These are phyloP conservation scores for Candida anglica DNA, from an alignment of 805 yeast species.

Conservation along the genomic window DNA sequence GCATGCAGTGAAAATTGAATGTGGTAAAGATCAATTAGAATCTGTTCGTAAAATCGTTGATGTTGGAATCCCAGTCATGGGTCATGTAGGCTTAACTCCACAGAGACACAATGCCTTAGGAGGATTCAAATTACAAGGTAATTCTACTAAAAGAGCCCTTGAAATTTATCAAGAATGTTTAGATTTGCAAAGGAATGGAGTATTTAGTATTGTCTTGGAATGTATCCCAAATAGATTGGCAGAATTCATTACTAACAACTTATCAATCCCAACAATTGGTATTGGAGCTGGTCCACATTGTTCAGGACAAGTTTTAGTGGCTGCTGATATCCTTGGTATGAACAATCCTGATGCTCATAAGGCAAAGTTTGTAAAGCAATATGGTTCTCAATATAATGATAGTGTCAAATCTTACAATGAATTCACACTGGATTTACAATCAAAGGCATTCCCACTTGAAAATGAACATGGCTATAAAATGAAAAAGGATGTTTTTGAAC, in stretches of 20 bases:
- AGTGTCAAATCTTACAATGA: constrained; percentile 49
- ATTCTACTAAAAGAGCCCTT: constrained; percentile 47
- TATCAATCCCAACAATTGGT: constrained; percentile 82
- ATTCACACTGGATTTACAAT: constrained; percentile 60
- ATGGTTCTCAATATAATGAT: constrained; percentile 45
- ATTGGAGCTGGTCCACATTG: constrained; percentile 89
- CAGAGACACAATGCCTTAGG: constrained; percentile 76
- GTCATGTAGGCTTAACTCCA: constrained; percentile 91
- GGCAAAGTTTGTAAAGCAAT: constrained; percentile 71
- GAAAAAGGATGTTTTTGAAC: constrained; percentile 53
- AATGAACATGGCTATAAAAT: constrained; percentile 64
- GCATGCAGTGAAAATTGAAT: constrained; percentile 83
- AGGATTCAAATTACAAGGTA: constrained; percentile 88
- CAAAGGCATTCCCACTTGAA: constrained; percentile 54
- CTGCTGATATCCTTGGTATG: constrained; percentile 81
- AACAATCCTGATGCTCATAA: constrained; percentile 47
- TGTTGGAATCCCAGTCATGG: constrained; percentile 84
- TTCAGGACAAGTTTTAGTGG: constrained; percentile 87
- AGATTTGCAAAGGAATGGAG: constrained; percentile 71
- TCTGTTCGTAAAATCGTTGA: constrained; percentile 54
- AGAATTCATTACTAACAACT: constrained; percentile 51
- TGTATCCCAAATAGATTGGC: constrained; percentile 82
- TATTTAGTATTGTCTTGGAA: constrained; percentile 71
- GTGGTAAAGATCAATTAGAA: constrained; percentile 54
- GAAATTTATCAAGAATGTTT: constrained; percentile 63